These are phyloP conservation scores for Delonix regia DNA, from an alignment of 306 rosid species.

Conservation along the genomic window DNA sequence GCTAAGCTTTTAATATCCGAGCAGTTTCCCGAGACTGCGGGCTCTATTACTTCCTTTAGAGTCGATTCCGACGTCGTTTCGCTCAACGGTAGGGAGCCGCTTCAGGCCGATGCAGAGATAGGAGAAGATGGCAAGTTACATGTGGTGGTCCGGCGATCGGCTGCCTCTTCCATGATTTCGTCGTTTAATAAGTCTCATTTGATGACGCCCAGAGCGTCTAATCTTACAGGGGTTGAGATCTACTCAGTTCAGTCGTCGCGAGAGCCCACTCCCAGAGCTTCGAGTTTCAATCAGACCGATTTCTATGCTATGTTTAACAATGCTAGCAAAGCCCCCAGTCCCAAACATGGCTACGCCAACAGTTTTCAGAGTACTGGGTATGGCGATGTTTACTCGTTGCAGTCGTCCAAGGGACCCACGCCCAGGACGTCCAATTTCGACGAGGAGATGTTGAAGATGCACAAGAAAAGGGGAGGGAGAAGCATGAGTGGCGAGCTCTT, in stretches of 20 bases:
- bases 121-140: constrained; percentile 74
- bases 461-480: constrained; percentile 51
- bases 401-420: constrained; percentile 62
- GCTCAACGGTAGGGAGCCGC: constrained; percentile 57
- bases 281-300: constrained; percentile 66
- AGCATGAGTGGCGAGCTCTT: constrained; percentile 67
- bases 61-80: constrained; percentile 72
- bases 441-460: constrained; percentile 53
- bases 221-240: constrained; percentile 70
- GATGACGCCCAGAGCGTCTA: constrained; percentile 66
- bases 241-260: constrained; percentile 73
- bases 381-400: constrained; percentile 59
- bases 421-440: constrained; percentile 72
- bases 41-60: constrained; percentile 55
- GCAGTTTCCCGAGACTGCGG: constrained; percentile 69
- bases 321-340: constrained; percentile 68
- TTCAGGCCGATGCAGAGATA: constrained; percentile 68
- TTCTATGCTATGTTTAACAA: constrained; percentile 64
- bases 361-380: constrained; percentile 40
- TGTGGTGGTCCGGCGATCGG: constrained; percentile 64
- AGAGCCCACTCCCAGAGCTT: constrained; percentile 72
- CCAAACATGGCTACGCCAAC: constrained; percentile 56
- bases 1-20: constrained; percentile 65
- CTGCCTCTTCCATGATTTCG: constrained; percentile 60
- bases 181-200: constrained; percentile 61